Base-by-base conservation (phyloP, 768 basidiomycete species). In the Exidia glandulosa region DNA sequence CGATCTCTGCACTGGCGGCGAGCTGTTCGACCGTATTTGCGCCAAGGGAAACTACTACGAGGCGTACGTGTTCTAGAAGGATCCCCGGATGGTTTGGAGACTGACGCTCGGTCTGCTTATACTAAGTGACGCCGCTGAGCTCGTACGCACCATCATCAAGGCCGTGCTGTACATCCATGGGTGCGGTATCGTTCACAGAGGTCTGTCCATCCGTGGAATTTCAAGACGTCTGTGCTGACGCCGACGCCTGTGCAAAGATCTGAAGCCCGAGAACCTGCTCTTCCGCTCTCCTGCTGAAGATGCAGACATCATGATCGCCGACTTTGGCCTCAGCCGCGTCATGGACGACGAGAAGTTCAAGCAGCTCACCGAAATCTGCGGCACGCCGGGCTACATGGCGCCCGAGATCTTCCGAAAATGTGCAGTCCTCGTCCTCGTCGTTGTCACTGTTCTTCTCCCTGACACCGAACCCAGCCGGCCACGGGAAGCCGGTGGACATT, bases 11-110 rank as follows among this genome's bases (percentile, higher is more conserved):
- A 94, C 90, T 2, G 94, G 94, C 57, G 94, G 95, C 47, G 95
- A 99, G 72, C 84, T 99, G n/a, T 98, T 98, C 67, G 95, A 98
- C 72, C 83, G 95, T 56, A 98, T 99, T 76, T 98, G 95, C 68
- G 92, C 93, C 32, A 92, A 94, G 72, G 94, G 93, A 57, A 92
- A 92, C 70, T 97, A 96, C 72, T 93, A 92, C 68, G 95, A 99
- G 74, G 85, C 10, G 34, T 36, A 16, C 16, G 34, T 36, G 34
- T 36, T 9, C 34, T n/a, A n/a, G n/a, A n/a, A n/a, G n/a, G n/a
- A n/a, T n/a, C n/a, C n/a, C n/a, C n/a, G n/a, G n/a, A n/a, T 16
- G 34, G 9, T 36, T 36, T 36, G 34, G 34, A 36, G 34, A n/a
- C n/a, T n/a, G n/a, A n/a, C n/a, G n/a, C n/a, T n/a, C n/a, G n/a